Conservation (phyloP, 2,329 filamentous ascomycete species). For the Sarocladium oryzae region DNA sequence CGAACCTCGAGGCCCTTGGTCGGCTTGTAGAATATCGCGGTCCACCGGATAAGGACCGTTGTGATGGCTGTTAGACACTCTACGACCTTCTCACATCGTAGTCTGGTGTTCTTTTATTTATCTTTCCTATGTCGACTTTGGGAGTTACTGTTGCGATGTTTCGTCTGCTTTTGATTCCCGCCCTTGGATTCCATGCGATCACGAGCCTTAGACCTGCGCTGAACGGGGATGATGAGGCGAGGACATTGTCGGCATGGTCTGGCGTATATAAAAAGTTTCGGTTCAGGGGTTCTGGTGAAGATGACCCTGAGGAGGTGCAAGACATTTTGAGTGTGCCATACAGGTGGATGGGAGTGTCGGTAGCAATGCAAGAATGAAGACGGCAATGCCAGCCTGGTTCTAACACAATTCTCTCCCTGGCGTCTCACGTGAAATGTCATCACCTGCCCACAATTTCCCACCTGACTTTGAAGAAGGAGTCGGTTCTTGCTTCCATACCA, state of each 20-base stretch:
- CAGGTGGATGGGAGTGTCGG: neutral
- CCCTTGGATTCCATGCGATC: constrained; percentile 9
- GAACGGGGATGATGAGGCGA: constrained; percentile 42
- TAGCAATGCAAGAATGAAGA: too few relatives aligned
- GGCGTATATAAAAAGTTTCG: constrained; percentile 28
- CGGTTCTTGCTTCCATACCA: too few relatives aligned
- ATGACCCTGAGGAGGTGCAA: neutral
- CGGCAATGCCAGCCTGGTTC: too few relatives aligned
- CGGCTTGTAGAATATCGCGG: constrained; percentile 8
- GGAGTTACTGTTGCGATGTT: neutral
- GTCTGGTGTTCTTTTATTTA: constrained; percentile 2
- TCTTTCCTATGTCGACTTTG: constrained; percentile 4
- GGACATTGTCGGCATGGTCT: constrained; percentile 42
- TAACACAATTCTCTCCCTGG: neutral
- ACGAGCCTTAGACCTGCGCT: constrained; percentile 11
- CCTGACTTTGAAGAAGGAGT: too few relatives aligned
- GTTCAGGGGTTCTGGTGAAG: neutral
- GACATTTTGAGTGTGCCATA: neutral
- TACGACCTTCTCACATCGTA: neutral
- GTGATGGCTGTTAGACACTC: neutral
- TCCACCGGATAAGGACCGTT: neutral
- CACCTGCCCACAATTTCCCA: too few relatives aligned
- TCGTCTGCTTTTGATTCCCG: neutral
- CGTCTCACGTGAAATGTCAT: neutral
- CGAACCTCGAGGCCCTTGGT: neutral